phyloP scores from a whole-genome alignment of 805 yeast species.

The Candida ponderosae region DNA sequence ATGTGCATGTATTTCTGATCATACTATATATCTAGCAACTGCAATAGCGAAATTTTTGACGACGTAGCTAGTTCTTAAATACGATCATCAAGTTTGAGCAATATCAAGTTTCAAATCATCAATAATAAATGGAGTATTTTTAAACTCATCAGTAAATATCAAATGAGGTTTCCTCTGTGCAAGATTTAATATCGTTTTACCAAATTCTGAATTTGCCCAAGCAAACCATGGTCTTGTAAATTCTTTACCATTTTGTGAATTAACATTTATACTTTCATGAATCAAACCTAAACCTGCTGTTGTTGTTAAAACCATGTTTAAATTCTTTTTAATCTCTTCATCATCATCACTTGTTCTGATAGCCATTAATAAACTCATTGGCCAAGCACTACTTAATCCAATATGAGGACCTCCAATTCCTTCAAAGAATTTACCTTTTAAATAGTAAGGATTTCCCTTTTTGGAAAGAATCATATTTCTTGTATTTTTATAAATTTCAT shows the following conservation, averaged over 20 bases:
- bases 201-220: constrained; percentile 91
- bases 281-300: constrained; percentile 75
- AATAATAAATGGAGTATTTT: constrained; percentile 3
- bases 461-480: constrained; percentile 65
- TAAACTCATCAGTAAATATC: constrained; percentile 42
- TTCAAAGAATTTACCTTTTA: constrained; percentile 51
- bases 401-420: constrained; percentile 93
- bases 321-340: constrained; percentile 46
- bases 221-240: constrained; percentile 89
- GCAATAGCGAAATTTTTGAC: too few species aligned
- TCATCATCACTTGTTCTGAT: constrained; percentile 73
- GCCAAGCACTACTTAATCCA: constrained; percentile 81
- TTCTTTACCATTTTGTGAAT: constrained; percentile 33
- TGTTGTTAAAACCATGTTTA: constrained; percentile 44
- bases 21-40: too few species aligned
- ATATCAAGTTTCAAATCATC: background rate
- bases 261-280: constrained; percentile 76
- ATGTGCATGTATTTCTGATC: too few species aligned
- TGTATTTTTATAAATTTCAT: constrained; percentile 68
- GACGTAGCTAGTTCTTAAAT: too few species aligned
- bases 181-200: constrained; percentile 72
- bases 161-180: constrained; percentile 68
- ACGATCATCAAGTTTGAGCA: too few species aligned
- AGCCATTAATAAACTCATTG: constrained; percentile 71
- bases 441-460: constrained; percentile 71